Evolutionary conservation across 768 basidiomycete species (phyloP), one percentile per base, ranked within the genome.

Genomic region (Filobasidium wieringae): DNA sequence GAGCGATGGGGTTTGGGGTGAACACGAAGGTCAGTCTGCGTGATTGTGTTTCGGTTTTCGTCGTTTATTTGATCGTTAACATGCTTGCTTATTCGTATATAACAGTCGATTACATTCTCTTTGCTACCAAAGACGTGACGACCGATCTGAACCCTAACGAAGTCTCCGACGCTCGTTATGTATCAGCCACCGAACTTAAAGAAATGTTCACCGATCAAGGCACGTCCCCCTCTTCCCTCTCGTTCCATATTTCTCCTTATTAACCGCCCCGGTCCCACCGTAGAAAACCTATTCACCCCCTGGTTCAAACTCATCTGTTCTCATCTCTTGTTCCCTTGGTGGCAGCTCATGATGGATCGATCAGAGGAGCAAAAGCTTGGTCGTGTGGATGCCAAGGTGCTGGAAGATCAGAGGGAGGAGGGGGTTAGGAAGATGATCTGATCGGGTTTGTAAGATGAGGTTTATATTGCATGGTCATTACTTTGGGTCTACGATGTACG

Each of bases 261-360:
- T 26, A 31, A 29, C 27, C 17, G 32, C 53, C 53, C 12, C 33
- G 19, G 14, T 50, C 34, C 22, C 19, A 58, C 7, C 5, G 1
- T 66, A 93, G 89, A 75, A 57, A 88, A 88, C 72, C 81, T 80
- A 1, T 99, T 99, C 74, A 99, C 95, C 7, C 95, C 95, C 0
- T 99, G 95, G 95, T 99, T 99, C 82, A 88, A 91, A 74, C 83
- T 97, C 29, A 97, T 99, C 68, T 91, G 90, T 1, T 82, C 91
- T 3, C 90, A 96, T 72, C 93, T 93, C 75, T 79, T 99, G 40
- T 97, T 92, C 70, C 88, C 87, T 24, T 99, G 95, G 95, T 99
- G 95, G 95, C 90, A 95, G 68, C 84, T 86, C 60, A 82, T 99
- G 40, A 68, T 85, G 61, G 77, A 76, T 54, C 82, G 86, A 33